Evolutionary conservation across 2,329 filamentous ascomycete genomes (phyloP).

Genomic region (Myriosclerotinia duriaeana): DNA sequence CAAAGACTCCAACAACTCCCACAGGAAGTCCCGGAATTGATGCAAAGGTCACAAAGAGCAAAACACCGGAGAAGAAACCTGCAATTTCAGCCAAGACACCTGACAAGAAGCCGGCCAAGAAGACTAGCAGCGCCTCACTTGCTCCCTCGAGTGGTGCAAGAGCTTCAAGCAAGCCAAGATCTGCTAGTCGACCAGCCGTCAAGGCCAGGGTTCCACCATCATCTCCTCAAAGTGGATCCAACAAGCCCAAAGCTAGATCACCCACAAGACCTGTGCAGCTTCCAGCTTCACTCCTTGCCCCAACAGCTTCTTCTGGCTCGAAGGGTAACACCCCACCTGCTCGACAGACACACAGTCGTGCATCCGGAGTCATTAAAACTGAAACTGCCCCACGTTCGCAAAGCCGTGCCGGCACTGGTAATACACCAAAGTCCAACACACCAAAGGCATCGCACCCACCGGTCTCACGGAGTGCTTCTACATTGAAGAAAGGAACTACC

Average conservation of each 20-base stretch:
- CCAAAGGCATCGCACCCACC: constrained; percentile 17
- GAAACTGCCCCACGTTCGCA: constrained; percentile 40
- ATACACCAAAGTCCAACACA: constrained; percentile 25
- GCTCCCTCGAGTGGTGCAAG: constrained; percentile 29
- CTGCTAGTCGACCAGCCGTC: constrained; percentile 26
- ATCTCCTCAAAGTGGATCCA: constrained; percentile 43
- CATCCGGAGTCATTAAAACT: constrained; percentile 43
- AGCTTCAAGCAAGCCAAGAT: constrained; percentile 33
- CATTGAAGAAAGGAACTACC: constrained; percentile 31
- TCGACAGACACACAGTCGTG: constrained; percentile 47
- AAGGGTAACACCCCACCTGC: constrained; percentile 50
- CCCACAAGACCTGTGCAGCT: constrained; percentile 67
- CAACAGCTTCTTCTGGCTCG: constrained; percentile 67
- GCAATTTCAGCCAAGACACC: constrained; percentile 37
- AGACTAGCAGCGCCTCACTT: constrained; percentile 29
- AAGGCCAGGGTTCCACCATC: constrained; percentile 36
- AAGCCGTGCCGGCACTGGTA: constrained; percentile 34
- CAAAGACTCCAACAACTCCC: constrained; percentile 23
- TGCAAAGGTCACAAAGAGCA: constrained; percentile 26
- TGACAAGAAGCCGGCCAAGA: constrained; percentile 31
- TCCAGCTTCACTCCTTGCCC: constrained; percentile 65
- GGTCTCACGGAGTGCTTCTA: constrained; percentile 35
- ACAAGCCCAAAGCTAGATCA: constrained; percentile 64
- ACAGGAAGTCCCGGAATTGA: not conserved
- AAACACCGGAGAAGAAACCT: constrained; percentile 29